Conservation (phyloP, 2,329 filamentous ascomycete genomes). For the Fusarium nanum region DNA sequence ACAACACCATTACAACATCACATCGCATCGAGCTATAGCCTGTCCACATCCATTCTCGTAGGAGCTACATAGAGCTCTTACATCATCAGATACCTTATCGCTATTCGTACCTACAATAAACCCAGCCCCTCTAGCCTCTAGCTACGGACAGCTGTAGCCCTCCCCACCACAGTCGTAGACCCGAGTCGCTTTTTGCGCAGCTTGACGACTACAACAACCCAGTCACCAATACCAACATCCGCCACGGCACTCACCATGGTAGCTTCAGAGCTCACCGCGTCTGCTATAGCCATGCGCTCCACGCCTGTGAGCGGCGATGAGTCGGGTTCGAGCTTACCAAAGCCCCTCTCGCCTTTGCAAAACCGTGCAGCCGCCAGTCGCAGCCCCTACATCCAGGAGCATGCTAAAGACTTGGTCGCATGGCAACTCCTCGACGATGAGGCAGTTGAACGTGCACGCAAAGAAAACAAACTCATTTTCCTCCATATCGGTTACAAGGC, state of each 20-base stretch:
- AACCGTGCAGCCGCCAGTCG: slow-evolving; percentile 54
- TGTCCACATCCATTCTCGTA: neutral
- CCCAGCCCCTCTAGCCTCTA: neutral
- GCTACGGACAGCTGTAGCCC: slow-evolving; percentile 8
- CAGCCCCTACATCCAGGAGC: slow-evolving; percentile 73
- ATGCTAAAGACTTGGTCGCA: slow-evolving; percentile 83
- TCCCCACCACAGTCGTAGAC: slow-evolving; percentile 23
- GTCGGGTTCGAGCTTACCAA: slow-evolving; percentile 28
- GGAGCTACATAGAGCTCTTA: slow-evolving; percentile 29
- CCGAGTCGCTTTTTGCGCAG: slow-evolving; percentile 10
- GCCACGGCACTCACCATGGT: slow-evolving; percentile 47
- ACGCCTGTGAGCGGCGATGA: slow-evolving; percentile 42
- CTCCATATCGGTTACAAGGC: slow-evolving; percentile 95
- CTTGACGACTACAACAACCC: slow-evolving; percentile 14
- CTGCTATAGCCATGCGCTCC: slow-evolving; percentile 50
- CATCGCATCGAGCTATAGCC: slow-evolving; percentile 1
- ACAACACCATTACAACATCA: neutral
- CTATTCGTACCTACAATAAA: slow-evolving; percentile 10
- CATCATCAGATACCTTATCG: slow-evolving; percentile 29
- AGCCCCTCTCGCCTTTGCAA: slow-evolving; percentile 45
- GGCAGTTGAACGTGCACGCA: slow-evolving; percentile 79
- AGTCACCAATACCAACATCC: neutral
- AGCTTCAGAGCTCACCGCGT: slow-evolving; percentile 54
- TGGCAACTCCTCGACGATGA: slow-evolving; percentile 92
- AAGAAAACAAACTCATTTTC: slow-evolving; percentile 89